Evolutionary conservation across 768 basidiomycete species (phyloP), one percentile per base, ranked within the genome.

Genomic region (Baorangia bicolor): DNA sequence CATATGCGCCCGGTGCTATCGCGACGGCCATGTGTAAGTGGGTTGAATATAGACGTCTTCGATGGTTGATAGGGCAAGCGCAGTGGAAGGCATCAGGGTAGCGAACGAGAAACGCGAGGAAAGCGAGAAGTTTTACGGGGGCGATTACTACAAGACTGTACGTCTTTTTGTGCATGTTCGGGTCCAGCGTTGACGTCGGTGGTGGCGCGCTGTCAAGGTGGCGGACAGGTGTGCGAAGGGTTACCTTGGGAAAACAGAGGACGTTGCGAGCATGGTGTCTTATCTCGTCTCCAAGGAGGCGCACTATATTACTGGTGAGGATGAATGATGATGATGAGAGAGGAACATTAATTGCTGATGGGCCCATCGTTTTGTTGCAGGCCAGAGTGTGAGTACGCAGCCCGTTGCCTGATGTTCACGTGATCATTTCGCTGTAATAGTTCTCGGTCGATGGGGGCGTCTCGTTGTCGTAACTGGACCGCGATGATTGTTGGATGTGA

Each of bases 251-350:
- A 58, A 52, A 20, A 30, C 61, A 2, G 58, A 62, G 21, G 63
- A 69, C 21, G 61, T 71, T 14, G 66, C 63, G 8, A 63, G 60
- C n/a, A 30, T 68, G 4, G 67, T 72, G 21, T 70, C 69, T 14
- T 73, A 64, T 46, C 57, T 75, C 13, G 68, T 64, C 21, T 68
- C 71, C 18, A 68, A 65, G 57, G 69, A 65, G 42, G 63, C 65
- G 2, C 55, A 57, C 43, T 68, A 64, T 28, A 65, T 72, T 27
- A 68, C 66, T 4, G 74, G 69, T 67, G 48, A 56, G 64, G 33
- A 18, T 13, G 12, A n/a, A 44, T 27, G 20, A 25, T 20, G 14
- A 45, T 35, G 39, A 4, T 23, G 34, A 9, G 13, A 53, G 16
- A 4, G 7, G 20, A 14, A 25, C 23, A 2, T 16, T 5, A 11